Evolutionary conservation across 2,329 filamentous ascomycete genomes (phyloP), one percentile per base, ranked within the genome.

Genomic region (Cercospora sesami): DNA sequence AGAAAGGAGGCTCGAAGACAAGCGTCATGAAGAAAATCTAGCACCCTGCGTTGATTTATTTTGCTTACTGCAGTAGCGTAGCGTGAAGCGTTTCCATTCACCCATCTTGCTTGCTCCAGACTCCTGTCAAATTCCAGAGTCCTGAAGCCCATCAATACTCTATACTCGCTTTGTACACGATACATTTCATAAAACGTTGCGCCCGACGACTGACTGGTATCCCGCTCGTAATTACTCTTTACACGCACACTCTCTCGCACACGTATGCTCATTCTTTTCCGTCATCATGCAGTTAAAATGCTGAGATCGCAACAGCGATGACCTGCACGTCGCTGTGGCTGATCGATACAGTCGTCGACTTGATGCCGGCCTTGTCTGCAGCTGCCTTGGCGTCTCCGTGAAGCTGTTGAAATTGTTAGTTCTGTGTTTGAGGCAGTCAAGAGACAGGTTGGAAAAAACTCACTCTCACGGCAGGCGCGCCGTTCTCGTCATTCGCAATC

Each of bases 311-410:
- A 76, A 99, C 92, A 57, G 95, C 94, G 76, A 98, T 94, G 69
- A 95, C 94, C 82, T 99, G 95, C 68, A 86, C 90, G 75, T 98
- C 94, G 45, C 91, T 95, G 82, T 99, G 96, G 75, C 94, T 97
- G 78, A 99, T 97, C 78, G 93, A 97, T 74, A 99, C 91, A 72
- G 86, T 94, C 72, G 98, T 90, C 65, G 89, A 89, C 85, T 94
- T 96, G 53, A 98, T 89, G 69, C 94, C 93, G 28, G 91, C 93
- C 79, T 92, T 86, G 79, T 91, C 89, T n/a, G 95, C 95, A 64
- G 92, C 93, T 63, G 87, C 82, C 70, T 93, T 89, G 63, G 95
- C 95, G 69, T 91, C 88, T 73, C 94, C 95, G 73, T 94, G 90
- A 58, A 99, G 88, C 93, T 97, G 76, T 36, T 73, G 58, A 64